Base-by-base conservation (phyloP, 2,329 filamentous ascomycete species). In the Fusarium ramigenum region DNA sequence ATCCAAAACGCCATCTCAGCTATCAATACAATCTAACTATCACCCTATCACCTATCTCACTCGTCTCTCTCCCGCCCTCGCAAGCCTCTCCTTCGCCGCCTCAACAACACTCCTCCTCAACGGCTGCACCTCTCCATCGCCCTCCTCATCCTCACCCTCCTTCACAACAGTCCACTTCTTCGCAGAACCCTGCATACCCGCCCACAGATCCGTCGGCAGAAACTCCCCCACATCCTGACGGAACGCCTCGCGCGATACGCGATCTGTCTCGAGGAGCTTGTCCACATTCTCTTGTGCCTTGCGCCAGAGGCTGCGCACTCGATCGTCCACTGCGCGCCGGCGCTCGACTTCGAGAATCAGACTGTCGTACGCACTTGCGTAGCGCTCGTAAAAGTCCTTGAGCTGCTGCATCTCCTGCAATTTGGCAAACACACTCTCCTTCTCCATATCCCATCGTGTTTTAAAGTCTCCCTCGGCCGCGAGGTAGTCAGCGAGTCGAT, bases 171-270 rank as follows among this genome's bases (percentile, higher is more conserved):
- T 84, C 85, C 86, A 89, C 61, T 82, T 85, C 66, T 82, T 85
- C 74, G 88, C 88, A 32, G 85, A 87, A n/a, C 84, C 87, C 71
- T 88, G 89, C 81, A 96, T 88, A 2, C 92, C 93, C 0, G 91
- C 91, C 94, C 95, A 98, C 28, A 98, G 89, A 80, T 98, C 95
- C 0, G 92, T 91, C 0, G 96, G 96, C 16, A 99, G 83, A 79
- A 91, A 97, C 72, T 97, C 94, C 12, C 95, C 95, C 18, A 96
- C 92, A 47, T 97, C 93, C 34, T 91, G 87, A 39, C 93, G 89
- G 80, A 99, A 98, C 1, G 88, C 85, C 72, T 97, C 93, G 42
- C 96, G 87, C 70, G 94, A 91, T 44, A 86, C 86, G 63, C 89
- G 85, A 80, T 99, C 96, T 18, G 90, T 86, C 18, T 93, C 89